Percentiles rank a stretch among this genome's conserved stretches.
Evolutionary conservation across 2,329 filamentous ascomycete species (phyloP).

Genomic region (Lasiodiplodia sp.): DNA sequence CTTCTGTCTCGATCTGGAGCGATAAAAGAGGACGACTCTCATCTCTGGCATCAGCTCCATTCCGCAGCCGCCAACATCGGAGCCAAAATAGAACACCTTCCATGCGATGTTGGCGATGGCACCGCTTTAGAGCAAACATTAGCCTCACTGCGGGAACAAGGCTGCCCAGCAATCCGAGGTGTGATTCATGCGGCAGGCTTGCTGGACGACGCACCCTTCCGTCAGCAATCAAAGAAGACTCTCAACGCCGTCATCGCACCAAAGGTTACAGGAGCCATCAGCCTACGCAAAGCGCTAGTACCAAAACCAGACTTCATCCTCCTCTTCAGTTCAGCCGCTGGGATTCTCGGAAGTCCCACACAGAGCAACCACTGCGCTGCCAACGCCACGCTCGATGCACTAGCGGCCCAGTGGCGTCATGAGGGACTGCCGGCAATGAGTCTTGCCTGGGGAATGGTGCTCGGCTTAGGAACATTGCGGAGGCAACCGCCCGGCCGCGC

Average conservation of each 20-base stretch:
- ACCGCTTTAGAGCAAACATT: not conserved
- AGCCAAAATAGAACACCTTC: not conserved
- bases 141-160: not conserved
- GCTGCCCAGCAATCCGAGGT: not conserved
- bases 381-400: constrained; percentile 45
- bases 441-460: not conserved
- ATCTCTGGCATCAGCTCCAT: too few relatives aligned
- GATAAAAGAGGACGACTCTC: too few relatives aligned
- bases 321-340: constrained; percentile 38
- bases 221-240: too few relatives aligned
- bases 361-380: constrained; percentile 58
- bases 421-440: not conserved
- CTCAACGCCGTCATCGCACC: too few relatives aligned
- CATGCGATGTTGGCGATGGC: not conserved
- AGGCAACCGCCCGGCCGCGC: too few relatives aligned
- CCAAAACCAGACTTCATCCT: constrained; percentile 38
- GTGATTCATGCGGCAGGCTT: too few relatives aligned
- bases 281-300: not conserved
- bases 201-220: too few relatives aligned
- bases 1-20: not conserved
- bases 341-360: constrained; percentile 39
- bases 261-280: not conserved
- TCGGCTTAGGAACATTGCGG: too few relatives aligned
- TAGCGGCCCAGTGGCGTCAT: constrained; percentile 24
- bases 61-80: constrained; percentile 35